phyloP scores from a whole-genome alignment of 2,329 filamentous ascomycete species.

The Ciborinia camelliae region DNA sequence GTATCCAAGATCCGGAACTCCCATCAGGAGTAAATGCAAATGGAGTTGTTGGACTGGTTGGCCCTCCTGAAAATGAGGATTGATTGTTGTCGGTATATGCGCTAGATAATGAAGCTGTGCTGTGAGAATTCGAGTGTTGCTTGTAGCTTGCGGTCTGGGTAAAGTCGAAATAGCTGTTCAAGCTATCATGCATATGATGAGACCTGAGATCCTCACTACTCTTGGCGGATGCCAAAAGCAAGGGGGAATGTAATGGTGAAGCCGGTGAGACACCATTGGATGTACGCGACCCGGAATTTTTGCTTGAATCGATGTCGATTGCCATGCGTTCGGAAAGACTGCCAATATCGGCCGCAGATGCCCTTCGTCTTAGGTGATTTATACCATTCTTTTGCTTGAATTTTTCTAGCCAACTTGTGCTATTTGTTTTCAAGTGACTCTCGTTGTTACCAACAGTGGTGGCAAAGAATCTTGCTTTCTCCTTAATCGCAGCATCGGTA shows the following conservation, averaged over 20 bases:
- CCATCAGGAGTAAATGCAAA: constrained; percentile 75
- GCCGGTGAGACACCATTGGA: constrained; percentile 67
- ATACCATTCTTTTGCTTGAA: constrained; percentile 76
- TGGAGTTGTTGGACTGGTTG: constrained; percentile 70
- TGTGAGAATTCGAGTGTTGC: constrained; percentile 63
- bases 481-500: constrained; percentile 76
- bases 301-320: constrained; percentile 52
- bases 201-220: constrained; percentile 63
- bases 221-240: constrained; percentile 64
- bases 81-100: constrained; percentile 60
- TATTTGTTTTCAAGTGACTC: constrained; percentile 67
- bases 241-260: constrained; percentile 67
- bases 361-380: constrained; percentile 48
- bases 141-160: constrained; percentile 49
- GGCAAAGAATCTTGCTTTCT: constrained; percentile 80
- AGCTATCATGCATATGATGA: constrained; percentile 43
- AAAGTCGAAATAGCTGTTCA: constrained; percentile 59
- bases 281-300: constrained; percentile 57
- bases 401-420: constrained; percentile 81
- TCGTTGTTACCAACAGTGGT: constrained; percentile 69
- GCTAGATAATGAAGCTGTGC: constrained; percentile 63
- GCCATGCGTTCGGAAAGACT: constrained; percentile 62
- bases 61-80: constrained; percentile 67
- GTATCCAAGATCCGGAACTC: constrained; percentile 63
- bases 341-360: constrained; percentile 58